These are phyloP conservation scores for Arthroderma sp. DNA, from an alignment of 2,329 filamentous ascomycete genomes.

Conservation along the genomic window DNA sequence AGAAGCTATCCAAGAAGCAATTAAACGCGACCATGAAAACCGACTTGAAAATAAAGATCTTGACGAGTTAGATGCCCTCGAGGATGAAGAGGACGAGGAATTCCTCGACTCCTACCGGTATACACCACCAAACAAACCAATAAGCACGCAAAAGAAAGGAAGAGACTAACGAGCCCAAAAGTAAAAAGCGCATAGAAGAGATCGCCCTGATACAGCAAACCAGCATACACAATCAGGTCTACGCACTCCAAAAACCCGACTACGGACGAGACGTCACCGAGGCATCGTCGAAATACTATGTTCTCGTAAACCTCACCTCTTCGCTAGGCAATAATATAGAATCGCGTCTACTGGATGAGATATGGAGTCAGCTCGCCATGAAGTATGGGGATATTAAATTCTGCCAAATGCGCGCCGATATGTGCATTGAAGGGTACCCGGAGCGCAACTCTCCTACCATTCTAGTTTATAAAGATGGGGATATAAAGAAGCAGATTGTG, in stretches of 20 bases:
- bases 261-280: constrained; percentile 87
- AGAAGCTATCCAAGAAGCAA: constrained; percentile 77
- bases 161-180: constrained; percentile 13
- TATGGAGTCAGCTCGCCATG: constrained; percentile 71
- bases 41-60: constrained; percentile 86
- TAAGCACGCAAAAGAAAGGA: background rate
- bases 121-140: background rate
- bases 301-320: constrained; percentile 71
- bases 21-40: constrained; percentile 77
- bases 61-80: constrained; percentile 82
- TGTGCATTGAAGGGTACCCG: constrained; percentile 94
- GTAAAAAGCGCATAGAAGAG: constrained; percentile 73
- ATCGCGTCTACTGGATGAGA: constrained; percentile 66
- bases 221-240: constrained; percentile 76
- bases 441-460: constrained; percentile 92
- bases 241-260: constrained; percentile 86
- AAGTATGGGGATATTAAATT: constrained; percentile 96
- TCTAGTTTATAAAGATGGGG: constrained; percentile 78
- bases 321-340: constrained; percentile 68
- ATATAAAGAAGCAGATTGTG: constrained; percentile 86
- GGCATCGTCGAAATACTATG: constrained; percentile 55
- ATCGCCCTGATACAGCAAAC: constrained; percentile 61
- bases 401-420: constrained; percentile 80
- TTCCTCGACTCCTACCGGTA: constrained; percentile 77
- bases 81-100: constrained; percentile 87